phyloP scores from a whole-genome alignment of 2,329 filamentous ascomycete genomes.

The Aspergillus persii region DNA sequence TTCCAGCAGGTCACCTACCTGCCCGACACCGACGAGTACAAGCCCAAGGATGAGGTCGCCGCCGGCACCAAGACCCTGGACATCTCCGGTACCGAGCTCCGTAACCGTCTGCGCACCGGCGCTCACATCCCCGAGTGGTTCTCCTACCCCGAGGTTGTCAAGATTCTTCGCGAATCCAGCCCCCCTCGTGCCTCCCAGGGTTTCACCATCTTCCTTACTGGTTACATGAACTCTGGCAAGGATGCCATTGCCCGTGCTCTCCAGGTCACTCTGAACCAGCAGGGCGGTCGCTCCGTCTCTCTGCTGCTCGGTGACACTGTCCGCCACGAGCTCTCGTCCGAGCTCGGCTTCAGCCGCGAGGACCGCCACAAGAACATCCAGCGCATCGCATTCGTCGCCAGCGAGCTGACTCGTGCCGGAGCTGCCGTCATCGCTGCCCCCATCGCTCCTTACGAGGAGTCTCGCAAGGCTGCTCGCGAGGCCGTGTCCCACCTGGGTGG shows the following conservation, averaged over 20 bases:
- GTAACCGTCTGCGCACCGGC: constrained; percentile 83
- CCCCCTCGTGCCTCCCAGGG: constrained; percentile 87
- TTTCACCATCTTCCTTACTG: constrained; percentile 97
- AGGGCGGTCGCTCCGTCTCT: constrained; percentile 90
- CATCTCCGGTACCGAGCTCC: constrained; percentile 87
- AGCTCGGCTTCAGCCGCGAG: constrained; percentile 90
- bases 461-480: constrained; percentile 74
- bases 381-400: constrained; percentile 93
- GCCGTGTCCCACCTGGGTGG: constrained; percentile 73
- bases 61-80: constrained; percentile 80
- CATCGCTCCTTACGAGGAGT: constrained; percentile 86
- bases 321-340: constrained; percentile 84
- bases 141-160: constrained; percentile 98
- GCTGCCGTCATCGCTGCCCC: constrained; percentile 94
- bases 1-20: constrained; percentile 99
- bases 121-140: constrained; percentile 99
- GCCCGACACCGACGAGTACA: constrained; percentile 95
- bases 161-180: constrained; percentile 93
- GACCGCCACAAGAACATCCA: constrained; percentile 94
- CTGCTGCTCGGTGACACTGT: constrained; percentile 95
- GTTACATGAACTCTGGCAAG: constrained; percentile 95
- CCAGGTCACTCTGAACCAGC: constrained; percentile 96
- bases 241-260: constrained; percentile 93
- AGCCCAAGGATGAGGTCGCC: constrained; percentile 84
- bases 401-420: constrained; percentile 88